These are phyloP conservation scores for Russula sp. DNA, from an alignment of 768 basidiomycete species.

Conservation along the genomic window DNA sequence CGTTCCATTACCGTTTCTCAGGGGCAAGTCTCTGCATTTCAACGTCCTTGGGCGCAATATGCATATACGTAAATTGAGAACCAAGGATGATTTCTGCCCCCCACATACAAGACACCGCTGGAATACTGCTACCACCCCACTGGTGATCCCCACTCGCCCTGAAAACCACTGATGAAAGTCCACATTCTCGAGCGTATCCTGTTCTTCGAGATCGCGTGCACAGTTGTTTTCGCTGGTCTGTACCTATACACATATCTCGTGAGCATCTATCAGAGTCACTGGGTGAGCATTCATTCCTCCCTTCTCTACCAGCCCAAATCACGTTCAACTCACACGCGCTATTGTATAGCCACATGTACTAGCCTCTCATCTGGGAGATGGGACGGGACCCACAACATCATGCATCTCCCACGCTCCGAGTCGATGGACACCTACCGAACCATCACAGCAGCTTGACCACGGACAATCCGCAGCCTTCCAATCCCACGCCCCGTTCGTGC, in stretches of 20 bases:
- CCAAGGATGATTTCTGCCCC: background rate
- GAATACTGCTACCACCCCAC: background rate
- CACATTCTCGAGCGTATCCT: conserved; percentile 2
- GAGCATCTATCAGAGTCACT: background rate
- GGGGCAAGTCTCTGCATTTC: too few relatives aligned
- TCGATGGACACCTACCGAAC: background rate
- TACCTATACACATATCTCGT: conserved; percentile 4
- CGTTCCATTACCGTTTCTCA: too few relatives aligned
- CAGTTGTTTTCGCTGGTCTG: background rate
- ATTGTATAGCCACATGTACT: background rate
- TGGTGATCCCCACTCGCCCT: background rate
- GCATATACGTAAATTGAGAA: background rate
- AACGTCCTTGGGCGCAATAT: too few relatives aligned
- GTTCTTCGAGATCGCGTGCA: background rate
- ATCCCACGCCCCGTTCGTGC: background rate
- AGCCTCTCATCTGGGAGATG: background rate
- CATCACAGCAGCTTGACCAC: background rate
- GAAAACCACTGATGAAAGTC: background rate
- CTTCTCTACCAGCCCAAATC: background rate
- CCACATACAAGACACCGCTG: background rate
- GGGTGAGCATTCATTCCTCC: conserved; percentile 5
- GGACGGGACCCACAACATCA: background rate
- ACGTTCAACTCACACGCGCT: background rate
- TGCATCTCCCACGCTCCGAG: conserved; percentile 11
- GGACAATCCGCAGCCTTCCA: background rate